Evolutionary conservation across 768 basidiomycete genomes (phyloP), one percentile per base, ranked within the genome.

Genomic region (Clathrus columnatus): DNA sequence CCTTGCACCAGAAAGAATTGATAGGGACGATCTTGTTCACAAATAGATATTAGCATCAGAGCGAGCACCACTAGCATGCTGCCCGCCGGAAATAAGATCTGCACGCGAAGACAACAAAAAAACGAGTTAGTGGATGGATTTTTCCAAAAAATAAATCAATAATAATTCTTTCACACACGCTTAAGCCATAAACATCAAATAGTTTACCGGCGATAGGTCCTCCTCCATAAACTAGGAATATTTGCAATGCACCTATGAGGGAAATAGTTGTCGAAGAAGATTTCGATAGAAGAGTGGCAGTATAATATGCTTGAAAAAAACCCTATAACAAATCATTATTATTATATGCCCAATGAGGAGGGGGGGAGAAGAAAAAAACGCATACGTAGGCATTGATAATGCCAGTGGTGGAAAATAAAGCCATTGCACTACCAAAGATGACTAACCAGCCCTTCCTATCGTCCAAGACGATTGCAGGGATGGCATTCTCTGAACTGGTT

Each of bases 1-100:
- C 65, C 69, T 60, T 68, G 66, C 1, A 61, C 59, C 23, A 68
- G 62, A 57, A 59, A 68, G 43, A 65, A 65, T 48, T 68, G 67
- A 26, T 63, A 68, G 43, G 67, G 66, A 17, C 60, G 59, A 26
- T 68, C 61, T 4, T 61, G 61, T 28, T 65, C 54, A 20, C 66
- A 60, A 18, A 68, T 56, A 7, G 65, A 66, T n/a, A 68, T 58
- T 60, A 67, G 61, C 47, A 64, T 60, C 1, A 64, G 49, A 0
- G 65, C 53, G 17, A 67, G 60, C 7, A 57, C 50, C 5, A 63
- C 50, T 3, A 67, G 51, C 16, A 68, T 1, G 4, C 64, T 63
- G 41, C 66, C 63, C 18, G 54, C 44, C 6, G 67, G 63, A 4
- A 67, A 59, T 58, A 65, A 59, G 30, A 61, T 60, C 44, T 62